Base-by-base conservation (phyloP, 192 early-diverging fungal species). In the Neocallimastix lanati region DNA sequence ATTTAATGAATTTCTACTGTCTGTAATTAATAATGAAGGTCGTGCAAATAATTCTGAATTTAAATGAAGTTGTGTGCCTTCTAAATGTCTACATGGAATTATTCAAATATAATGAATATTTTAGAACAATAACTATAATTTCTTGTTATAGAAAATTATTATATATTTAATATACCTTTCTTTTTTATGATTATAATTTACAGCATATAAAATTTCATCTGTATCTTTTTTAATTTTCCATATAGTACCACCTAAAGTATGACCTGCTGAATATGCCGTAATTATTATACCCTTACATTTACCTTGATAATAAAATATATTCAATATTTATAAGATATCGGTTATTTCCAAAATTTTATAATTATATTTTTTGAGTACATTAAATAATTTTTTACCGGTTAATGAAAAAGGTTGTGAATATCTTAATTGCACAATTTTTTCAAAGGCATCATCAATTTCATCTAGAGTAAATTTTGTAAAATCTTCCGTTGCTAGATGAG, bases 181-280 rank as follows among this genome's bases (percentile, higher is more conserved):
- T 80, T 93, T 93, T 58, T 90, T 88, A 82, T 98, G 95, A 83
- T 98, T 99, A 82, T 92, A 98, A 83, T 99, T 95, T 36, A 98
- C 94, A 1, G 96, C 95, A 82, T 99, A 99, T 9, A 98, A 86
- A 78, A 99, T 93, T 13, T 93, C 91, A 81, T 99, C 96, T 21
- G 93, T 92, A 78, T 95, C 96, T 81, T 96, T 97, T 82, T 92
- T 93, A 78, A 99, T 95, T 77, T 93, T 95, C 97, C 97, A 99
- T 76, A 99, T 87, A 2, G 96, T 95, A 28, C 97, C 97, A 80
- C 97, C 97, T 29, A 99, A 87, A 1, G 97, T 92, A 82, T 98
- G 96, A 13, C 96, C 97, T 4, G 96, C 97, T 25, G 91, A 84
- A 84, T 94, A 93, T 12, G 97, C 94, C 12, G 96, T 96, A 33